phyloP scores from a whole-genome alignment of 2,329 filamentous ascomycete species.

The Graphiopsis chlorocephala region DNA sequence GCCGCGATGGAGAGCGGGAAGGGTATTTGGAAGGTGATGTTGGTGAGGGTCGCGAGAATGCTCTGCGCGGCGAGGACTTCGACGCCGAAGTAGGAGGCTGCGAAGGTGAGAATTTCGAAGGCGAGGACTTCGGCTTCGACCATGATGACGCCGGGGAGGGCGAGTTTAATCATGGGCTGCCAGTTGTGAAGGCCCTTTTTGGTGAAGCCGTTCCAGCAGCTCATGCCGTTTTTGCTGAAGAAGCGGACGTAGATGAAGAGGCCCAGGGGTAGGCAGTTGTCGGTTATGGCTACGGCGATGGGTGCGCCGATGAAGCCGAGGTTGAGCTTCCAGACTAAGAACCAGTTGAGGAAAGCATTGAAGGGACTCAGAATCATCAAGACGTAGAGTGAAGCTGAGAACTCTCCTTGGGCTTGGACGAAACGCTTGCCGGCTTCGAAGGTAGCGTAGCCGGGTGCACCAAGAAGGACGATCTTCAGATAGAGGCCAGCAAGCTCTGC shows the following conservation, averaged over 20 bases:
- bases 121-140: constrained; percentile 88
- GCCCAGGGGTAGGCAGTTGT: constrained; percentile 67
- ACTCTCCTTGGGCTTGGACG: constrained; percentile 82
- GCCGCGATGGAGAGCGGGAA: constrained; percentile 88
- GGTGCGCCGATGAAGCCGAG: constrained; percentile 75
- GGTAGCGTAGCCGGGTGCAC: constrained; percentile 70
- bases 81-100: constrained; percentile 73
- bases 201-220: constrained; percentile 78
- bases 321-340: constrained; percentile 67
- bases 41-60: constrained; percentile 24
- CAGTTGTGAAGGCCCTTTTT: constrained; percentile 67
- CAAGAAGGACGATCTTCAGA: constrained; percentile 64
- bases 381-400: constrained; percentile 76
- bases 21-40: constrained; percentile 45
- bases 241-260: constrained; percentile 72
- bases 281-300: constrained; percentile 70
- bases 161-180: constrained; percentile 79
- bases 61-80: constrained; percentile 75
- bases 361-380: constrained; percentile 76
- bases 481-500: constrained; percentile 70
- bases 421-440: constrained; percentile 82
- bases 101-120: constrained; percentile 86
- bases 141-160: constrained; percentile 86
- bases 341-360: constrained; percentile 75
- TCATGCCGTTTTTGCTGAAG: constrained; percentile 56